Conservation (phyloP, 2,329 filamentous ascomycete genomes). For the Mycogone perniciosa region DNA sequence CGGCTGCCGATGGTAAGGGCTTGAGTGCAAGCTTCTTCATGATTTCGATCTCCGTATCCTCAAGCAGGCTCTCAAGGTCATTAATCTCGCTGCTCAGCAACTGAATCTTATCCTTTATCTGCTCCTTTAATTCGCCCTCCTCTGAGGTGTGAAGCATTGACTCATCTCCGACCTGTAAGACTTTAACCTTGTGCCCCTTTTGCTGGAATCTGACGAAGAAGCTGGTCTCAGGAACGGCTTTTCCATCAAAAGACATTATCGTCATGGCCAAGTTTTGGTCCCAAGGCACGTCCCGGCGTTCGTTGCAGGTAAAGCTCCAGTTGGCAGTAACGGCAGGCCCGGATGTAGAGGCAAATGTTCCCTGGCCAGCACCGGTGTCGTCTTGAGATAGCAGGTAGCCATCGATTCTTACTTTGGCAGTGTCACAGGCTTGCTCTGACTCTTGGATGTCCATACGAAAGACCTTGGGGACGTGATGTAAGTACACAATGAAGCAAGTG, state of each 20-base stretch:
- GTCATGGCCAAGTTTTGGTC: conserved; percentile 7
- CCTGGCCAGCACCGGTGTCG: conserved; percentile 9
- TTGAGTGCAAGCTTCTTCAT: conserved; percentile 1
- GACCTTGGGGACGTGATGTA: conserved; percentile 1
- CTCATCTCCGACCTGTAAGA: conserved; percentile 7
- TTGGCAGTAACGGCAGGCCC: conserved; percentile 8
- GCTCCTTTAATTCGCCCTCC: not conserved
- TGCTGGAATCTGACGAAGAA: conserved; percentile 8
- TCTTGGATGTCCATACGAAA: conserved; percentile 8
- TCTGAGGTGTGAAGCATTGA: conserved; percentile 7
- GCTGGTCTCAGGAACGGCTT: conserved; percentile 4
- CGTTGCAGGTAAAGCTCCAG: conserved; percentile 12
- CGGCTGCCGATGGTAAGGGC: not conserved
- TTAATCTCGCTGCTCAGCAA: conserved; percentile 2
- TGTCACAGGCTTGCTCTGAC: conserved; percentile 5
- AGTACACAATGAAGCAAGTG: not conserved
- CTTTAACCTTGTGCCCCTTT: not conserved
- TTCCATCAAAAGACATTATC: conserved; percentile 9
- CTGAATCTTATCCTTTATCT: not conserved
- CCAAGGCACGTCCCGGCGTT: conserved; percentile 5
- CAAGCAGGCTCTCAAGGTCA: conserved; percentile 1
- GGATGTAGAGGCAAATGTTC: conserved; percentile 7
- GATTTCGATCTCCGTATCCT: conserved; percentile 4
- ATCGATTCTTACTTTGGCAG: conserved; percentile 8
- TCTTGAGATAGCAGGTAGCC: conserved; percentile 10